Evolutionary conservation across 179 eudicot genomes (phyloP), one percentile per base, ranked within the genome.

Genomic region (Silene coronaria): DNA sequence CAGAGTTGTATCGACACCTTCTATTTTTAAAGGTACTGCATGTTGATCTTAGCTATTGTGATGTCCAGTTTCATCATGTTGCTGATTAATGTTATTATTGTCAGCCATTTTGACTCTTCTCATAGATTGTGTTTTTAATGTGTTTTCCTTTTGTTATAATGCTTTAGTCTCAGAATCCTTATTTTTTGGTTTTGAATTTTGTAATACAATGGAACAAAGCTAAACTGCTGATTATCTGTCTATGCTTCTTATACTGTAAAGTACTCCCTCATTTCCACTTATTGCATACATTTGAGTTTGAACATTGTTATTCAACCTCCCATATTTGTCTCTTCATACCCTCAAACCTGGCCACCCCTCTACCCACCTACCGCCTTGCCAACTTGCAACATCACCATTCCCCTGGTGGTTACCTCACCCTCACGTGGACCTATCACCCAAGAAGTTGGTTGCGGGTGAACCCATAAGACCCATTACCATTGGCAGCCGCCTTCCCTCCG

Each of bases 1-100:
- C 99, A 64, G 99, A 95, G 82, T 76, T 95, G 75, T 95, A 95
- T 74, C 93, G 99, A 45, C 99, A 95, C 84, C 97, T 95, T 72
- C 87, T 95, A 46, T 95, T 92, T 81, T 80, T 95, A 53, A 95
- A 95, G 97, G 99, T 95, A 80, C 73, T 67, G 66, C 6, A 67
- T 81, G 71, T 51, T 23, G 6, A 28, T 34, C 66, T 32, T 27
- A 23, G 21, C 28, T 45, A 73, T 73, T 26, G 30, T 70, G 60
- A 45, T 69, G 61, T 71, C 34, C 16, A 45, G 16, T 19, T 69
- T 36, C 45, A 68, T 48, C 21, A 48, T 66, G 72, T 36, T 34
- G 38, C 58, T 69, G 58, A 34, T 59, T 45, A 45, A 7, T 45
- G 8, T 7, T 45, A 45, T 55, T 55, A 5, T 17, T n/a, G 6